Conservation (phyloP, 2,329 filamentous ascomycete species). For the Beauveria bassiana region DNA sequence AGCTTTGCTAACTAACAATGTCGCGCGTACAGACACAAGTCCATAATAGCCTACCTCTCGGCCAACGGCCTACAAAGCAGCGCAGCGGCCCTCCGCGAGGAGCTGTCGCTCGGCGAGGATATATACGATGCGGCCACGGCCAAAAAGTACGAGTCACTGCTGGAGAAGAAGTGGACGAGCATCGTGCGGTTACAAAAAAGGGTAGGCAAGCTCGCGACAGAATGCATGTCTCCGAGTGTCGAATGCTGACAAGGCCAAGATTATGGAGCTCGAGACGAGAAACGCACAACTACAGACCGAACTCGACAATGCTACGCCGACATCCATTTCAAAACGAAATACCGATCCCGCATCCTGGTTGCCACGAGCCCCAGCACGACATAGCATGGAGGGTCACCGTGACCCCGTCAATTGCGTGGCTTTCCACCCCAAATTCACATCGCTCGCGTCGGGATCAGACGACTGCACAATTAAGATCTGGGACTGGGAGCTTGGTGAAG, state of each 20-base stretch:
- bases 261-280: conserved; percentile 84
- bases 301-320: conserved; percentile 72
- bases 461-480: conserved; percentile 94
- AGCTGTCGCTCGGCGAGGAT: conserved; percentile 63
- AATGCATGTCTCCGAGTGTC: not conserved
- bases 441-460: conserved; percentile 81
- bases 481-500: conserved; percentile 91
- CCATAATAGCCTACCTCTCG: conserved; percentile 81
- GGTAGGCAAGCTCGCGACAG: conserved; percentile 37
- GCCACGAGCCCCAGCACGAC: conserved; percentile 71
- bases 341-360: conserved; percentile 83
- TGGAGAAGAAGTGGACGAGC: conserved; percentile 99
- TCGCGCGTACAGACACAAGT: conserved; percentile 63
- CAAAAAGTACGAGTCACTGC: conserved; percentile 88
- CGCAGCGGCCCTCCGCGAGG: conserved; percentile 65
- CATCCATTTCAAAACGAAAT: conserved; percentile 68
- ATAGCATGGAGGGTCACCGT: conserved; percentile 77
- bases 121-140: conserved; percentile 70
- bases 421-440: conserved; percentile 88
- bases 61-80: conserved; percentile 64
- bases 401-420: conserved; percentile 78
- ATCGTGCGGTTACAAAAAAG: conserved; percentile 94
- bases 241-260: conserved; percentile 40
- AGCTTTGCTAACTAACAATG: not conserved
- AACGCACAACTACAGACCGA: conserved; percentile 69